These are phyloP conservation scores for Cardamine occulta DNA, from an alignment of 345 rosid genomes.

Conservation along the genomic window DNA sequence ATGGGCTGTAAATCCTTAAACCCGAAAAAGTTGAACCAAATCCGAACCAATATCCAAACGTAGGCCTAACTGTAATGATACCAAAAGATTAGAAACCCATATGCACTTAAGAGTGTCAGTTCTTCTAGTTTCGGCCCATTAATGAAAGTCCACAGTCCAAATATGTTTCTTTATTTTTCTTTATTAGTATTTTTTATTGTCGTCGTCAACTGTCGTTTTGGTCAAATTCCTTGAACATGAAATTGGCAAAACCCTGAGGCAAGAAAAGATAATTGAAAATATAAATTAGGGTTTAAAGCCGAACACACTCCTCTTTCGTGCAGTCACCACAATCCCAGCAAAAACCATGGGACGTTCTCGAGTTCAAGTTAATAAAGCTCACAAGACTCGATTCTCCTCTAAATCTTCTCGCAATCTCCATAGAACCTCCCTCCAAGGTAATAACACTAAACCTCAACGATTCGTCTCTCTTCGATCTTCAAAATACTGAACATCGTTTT, in stretches of 20 bases:
- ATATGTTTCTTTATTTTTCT: neutral
- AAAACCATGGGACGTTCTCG: constrained; percentile 68
- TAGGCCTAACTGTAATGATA: no score
- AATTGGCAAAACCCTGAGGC: neutral
- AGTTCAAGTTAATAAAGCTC: constrained; percentile 81
- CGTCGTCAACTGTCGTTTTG: no score
- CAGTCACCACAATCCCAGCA: neutral
- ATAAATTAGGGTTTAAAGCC: constrained; percentile 3
- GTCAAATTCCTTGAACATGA: neutral
- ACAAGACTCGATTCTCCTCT: constrained; percentile 78
- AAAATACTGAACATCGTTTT: neutral
- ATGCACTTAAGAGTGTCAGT: no score
- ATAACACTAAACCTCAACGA: neutral
- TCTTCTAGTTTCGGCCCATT: neutral
- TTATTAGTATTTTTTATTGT: no score
- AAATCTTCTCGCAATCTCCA: constrained; percentile 84
- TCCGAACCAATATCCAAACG: no score
- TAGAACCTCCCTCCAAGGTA: constrained; percentile 68
- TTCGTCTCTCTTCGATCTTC: neutral
- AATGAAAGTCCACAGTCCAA: neutral
- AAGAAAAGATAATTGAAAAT: neutral
- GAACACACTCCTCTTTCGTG: neutral
- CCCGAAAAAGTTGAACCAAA: no score
- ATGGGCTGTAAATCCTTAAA: no score
- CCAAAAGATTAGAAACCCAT: no score